A percentile compares a stretch with the other conserved stretches of the same genome.
Conservation (phyloP, 1,284 basidiomycete genomes). For the Boletus holoroseus region DNA sequence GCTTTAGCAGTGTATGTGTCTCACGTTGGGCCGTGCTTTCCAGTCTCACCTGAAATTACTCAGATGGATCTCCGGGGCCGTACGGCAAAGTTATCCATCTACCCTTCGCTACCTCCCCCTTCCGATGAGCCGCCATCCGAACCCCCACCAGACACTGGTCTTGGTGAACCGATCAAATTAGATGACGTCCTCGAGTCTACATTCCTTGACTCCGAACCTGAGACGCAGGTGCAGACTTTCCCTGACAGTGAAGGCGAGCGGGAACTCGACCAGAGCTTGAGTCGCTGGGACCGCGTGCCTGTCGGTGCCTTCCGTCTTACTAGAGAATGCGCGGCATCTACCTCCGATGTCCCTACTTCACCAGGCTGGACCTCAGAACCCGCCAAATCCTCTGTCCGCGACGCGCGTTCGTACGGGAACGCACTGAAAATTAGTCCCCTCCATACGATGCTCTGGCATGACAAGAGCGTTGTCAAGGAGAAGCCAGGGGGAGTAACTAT, state of each 20-base stretch:
- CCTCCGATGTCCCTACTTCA: constrained; percentile 29
- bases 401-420: constrained; percentile 30
- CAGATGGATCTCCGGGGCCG: constrained; percentile 37
- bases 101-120: constrained; percentile 25
- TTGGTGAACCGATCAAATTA: constrained; percentile 58
- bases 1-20: constrained; percentile 36
- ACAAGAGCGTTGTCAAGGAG: constrained; percentile 32
- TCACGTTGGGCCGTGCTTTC: constrained; percentile 4
- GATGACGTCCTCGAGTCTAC: constrained; percentile 76
- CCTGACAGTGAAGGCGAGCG: constrained; percentile 36
- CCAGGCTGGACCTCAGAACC: constrained; percentile 30
- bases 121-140: constrained; percentile 37
- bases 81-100: constrained; percentile 34
- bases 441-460: constrained; percentile 52
- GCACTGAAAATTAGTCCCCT: constrained; percentile 54
- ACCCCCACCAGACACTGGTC: constrained; percentile 32
- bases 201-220: constrained; percentile 54
- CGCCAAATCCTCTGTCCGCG: constrained; percentile 17
- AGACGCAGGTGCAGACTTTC: constrained; percentile 25
- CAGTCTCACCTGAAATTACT: constrained; percentile 7
- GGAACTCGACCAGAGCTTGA: constrained; percentile 35
- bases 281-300: constrained; percentile 69
- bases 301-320: constrained; percentile 69
- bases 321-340: constrained; percentile 38
- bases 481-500: constrained; percentile 31